Conservation (phyloP, 164 flowering plant species). For the Vitis vinifera region DNA sequence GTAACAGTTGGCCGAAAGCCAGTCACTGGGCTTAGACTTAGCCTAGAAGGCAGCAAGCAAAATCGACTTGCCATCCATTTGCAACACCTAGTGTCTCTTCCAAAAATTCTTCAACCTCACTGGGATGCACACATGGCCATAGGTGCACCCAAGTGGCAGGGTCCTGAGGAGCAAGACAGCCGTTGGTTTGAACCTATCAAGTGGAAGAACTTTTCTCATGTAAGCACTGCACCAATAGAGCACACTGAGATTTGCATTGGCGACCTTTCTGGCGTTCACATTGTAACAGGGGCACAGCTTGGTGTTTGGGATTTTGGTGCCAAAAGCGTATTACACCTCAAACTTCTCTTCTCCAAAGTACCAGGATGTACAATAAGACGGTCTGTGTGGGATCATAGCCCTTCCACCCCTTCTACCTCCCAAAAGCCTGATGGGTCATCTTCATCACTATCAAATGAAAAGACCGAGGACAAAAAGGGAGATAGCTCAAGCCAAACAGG, state of each 20-base stretch:
- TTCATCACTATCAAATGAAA: slow-evolving; percentile 36
- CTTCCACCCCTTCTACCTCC: slow-evolving; percentile 27
- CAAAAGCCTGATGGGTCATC: slow-evolving; percentile 40
- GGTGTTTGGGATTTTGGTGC: slow-evolving; percentile 98
- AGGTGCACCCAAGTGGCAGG: slow-evolving; percentile 97
- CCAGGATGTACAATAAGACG: slow-evolving; percentile 97
- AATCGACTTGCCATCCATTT: slow-evolving; percentile 83
- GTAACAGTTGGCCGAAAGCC: slow-evolving; percentile 96
- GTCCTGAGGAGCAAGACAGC: slow-evolving; percentile 98
- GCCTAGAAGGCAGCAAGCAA: slow-evolving; percentile 82
- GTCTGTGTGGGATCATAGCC: slow-evolving; percentile 96
- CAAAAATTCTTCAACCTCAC: slow-evolving; percentile 92
- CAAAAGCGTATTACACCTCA: slow-evolving; percentile 85
- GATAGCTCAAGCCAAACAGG: slow-evolving; percentile 51
- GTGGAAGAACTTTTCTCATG: slow-evolving; percentile 99
- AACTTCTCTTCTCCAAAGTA: slow-evolving; percentile 91
- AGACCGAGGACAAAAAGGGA: slow-evolving; percentile 49
- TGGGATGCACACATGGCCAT: slow-evolving; percentile 90
- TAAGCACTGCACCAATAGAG: slow-evolving; percentile 97
- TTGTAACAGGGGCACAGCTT: slow-evolving; percentile 95
- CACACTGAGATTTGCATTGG: slow-evolving; percentile 82
- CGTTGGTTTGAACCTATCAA: slow-evolving; percentile 98
- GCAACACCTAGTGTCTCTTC: slow-evolving; percentile 89
- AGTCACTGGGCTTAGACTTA: slow-evolving; percentile 87
- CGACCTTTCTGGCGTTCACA: slow-evolving; percentile 94